Conservation (phyloP, 177 flowering plant species). For the Vitis hybrid region DNA sequence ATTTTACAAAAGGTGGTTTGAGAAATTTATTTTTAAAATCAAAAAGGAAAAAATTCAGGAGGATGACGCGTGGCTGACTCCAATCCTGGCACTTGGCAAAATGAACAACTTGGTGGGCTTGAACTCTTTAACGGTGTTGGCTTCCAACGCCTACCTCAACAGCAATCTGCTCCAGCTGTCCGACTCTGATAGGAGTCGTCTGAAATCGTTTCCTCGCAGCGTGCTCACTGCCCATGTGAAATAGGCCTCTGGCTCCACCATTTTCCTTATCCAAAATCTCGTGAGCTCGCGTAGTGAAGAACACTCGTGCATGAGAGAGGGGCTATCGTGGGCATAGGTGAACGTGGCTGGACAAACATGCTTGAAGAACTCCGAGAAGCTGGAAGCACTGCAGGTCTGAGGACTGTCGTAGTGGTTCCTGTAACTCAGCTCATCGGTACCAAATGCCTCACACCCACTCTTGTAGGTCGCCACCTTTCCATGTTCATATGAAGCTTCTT, state of each 20-base stretch:
- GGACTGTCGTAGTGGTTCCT: slow-evolving; percentile 73
- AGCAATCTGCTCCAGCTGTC: too few relatives aligned
- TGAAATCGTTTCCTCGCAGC: too few relatives aligned
- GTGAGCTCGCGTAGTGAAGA: slow-evolving; percentile 80
- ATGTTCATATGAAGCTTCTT: slow-evolving; percentile 11
- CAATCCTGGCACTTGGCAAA: too few relatives aligned
- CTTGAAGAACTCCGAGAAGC: slow-evolving; percentile 69
- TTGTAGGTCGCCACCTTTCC: slow-evolving; percentile 73
- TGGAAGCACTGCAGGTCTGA: slow-evolving; percentile 56
- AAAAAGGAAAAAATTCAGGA: too few relatives aligned
- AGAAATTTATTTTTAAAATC: too few relatives aligned
- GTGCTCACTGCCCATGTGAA: slow-evolving; percentile 8
- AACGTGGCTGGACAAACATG: slow-evolving; percentile 76
- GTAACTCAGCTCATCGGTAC: slow-evolving; percentile 78
- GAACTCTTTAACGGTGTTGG: too few relatives aligned
- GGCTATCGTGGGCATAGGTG: slow-evolving; percentile 79
- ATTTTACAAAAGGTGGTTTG: too few relatives aligned
- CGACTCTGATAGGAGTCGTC: too few relatives aligned
- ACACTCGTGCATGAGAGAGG: slow-evolving; percentile 80
- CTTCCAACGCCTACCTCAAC: too few relatives aligned
- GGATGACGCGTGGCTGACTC: too few relatives aligned
- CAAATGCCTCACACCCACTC: slow-evolving; percentile 83
- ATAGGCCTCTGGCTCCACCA: too few relatives aligned
- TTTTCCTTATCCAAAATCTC: slow-evolving; percentile 1
- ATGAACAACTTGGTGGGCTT: too few relatives aligned